These are phyloP conservation scores for Pestalotiopsis sp. DNA, from an alignment of 2,329 filamentous ascomycete species.

Conservation along the genomic window DNA sequence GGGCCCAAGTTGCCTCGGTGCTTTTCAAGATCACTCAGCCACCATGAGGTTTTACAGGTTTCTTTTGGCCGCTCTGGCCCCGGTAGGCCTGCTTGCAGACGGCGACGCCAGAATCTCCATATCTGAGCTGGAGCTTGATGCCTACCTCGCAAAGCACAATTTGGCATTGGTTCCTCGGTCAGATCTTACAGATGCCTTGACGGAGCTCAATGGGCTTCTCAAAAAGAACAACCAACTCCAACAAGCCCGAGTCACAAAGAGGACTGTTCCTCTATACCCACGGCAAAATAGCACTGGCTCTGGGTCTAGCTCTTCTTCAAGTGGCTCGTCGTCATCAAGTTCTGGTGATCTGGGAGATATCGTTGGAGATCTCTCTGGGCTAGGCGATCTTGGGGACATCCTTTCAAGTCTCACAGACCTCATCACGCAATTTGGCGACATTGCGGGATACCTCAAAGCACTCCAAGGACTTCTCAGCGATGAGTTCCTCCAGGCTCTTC, in stretches of 20 bases:
- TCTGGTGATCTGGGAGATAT: constrained; percentile 21
- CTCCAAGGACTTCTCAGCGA: constrained; percentile 34
- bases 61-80: constrained; percentile 35
- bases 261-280: constrained; percentile 24
- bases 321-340: constrained; percentile 3
- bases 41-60: constrained; percentile 40
- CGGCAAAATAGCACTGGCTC: constrained; percentile 25
- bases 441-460: constrained; percentile 31
- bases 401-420: constrained; percentile 26
- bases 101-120: constrained; percentile 25
- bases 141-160: constrained; percentile 44
- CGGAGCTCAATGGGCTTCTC: constrained; percentile 43
- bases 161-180: constrained; percentile 46
- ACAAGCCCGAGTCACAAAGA: background rate
- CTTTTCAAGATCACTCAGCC: constrained; percentile 17
- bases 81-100: constrained; percentile 34
- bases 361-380: constrained; percentile 17
- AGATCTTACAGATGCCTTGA: constrained; percentile 46
- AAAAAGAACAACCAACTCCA: constrained; percentile 33
- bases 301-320: constrained; percentile 18
- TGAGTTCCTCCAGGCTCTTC: constrained; percentile 42
- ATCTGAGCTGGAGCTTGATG: constrained; percentile 41
- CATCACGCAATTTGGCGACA: constrained; percentile 26
- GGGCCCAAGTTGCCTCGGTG: background rate
- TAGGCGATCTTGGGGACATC: constrained; percentile 28